Conservation (phyloP, 805 yeast species). For the Yamadazyma sp. region DNA sequence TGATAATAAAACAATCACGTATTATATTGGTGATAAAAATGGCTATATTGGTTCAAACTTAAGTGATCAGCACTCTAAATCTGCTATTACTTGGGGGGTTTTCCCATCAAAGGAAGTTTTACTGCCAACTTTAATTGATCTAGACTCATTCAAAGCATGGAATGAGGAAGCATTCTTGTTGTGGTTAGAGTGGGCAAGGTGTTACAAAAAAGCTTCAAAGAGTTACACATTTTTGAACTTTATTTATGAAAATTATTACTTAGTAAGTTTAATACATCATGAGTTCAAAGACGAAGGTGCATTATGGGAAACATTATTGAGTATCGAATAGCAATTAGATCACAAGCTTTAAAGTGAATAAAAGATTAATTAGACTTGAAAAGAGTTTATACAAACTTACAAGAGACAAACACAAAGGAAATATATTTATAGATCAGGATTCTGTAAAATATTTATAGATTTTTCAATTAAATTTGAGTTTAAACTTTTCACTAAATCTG, state of each 20-base stretch:
- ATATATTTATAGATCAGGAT: slow-evolving; percentile 15
- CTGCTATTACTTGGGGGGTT: slow-evolving; percentile 97
- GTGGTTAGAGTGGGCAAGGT: slow-evolving; percentile 88
- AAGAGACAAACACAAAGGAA: neutral
- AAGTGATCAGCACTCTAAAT: slow-evolving; percentile 44
- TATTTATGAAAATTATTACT: slow-evolving; percentile 59
- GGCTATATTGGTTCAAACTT: slow-evolving; percentile 63
- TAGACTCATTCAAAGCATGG: slow-evolving; percentile 94
- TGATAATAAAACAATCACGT: slow-evolving; percentile 55
- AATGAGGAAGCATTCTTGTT: slow-evolving; percentile 90
- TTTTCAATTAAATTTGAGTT: slow-evolving; percentile 35
- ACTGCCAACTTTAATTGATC: slow-evolving; percentile 90
- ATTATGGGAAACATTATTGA: slow-evolving; percentile 66
- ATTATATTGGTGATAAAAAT: slow-evolving; percentile 65
- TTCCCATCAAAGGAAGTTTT: slow-evolving; percentile 87
- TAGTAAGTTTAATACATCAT: slow-evolving; percentile 87
- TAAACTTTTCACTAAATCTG: slow-evolving; percentile 22
- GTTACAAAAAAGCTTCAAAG: slow-evolving; percentile 58
- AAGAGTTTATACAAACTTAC: too few species aligned
- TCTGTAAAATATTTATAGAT: slow-evolving; percentile 36
- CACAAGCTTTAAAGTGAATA: slow-evolving; percentile 10
- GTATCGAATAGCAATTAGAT: slow-evolving; percentile 14
- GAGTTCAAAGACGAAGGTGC: slow-evolving; percentile 72
- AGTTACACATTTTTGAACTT: slow-evolving; percentile 61
- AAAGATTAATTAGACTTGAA: too few species aligned